Conservation (phyloP, 495 filamentous ascomycete genomes). For the Xanthoparmelia taractica region DNA sequence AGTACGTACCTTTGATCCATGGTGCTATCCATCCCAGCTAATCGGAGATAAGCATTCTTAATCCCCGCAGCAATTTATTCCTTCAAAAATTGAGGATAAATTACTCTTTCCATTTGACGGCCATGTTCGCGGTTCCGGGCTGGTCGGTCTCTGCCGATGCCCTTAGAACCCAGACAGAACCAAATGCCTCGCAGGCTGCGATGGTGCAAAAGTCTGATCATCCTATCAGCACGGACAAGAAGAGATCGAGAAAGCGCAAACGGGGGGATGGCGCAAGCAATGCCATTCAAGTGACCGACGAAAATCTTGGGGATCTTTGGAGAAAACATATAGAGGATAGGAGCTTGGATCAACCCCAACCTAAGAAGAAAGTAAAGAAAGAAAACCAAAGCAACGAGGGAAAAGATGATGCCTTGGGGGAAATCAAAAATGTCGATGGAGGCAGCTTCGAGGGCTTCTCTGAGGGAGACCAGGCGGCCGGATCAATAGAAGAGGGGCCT, state of each 20-base stretch:
- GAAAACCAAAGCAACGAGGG: conserved; percentile 18
- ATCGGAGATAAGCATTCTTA: not conserved
- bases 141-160: conserved; percentile 68
- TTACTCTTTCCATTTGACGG: not conserved
- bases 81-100: not conserved
- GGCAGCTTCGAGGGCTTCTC: conserved; percentile 7
- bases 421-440: not conserved
- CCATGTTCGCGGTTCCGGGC: conserved; percentile 90
- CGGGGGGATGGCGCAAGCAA: conserved; percentile 38
- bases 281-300: conserved; percentile 50
- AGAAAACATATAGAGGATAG: conserved; percentile 64
- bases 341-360: conserved; percentile 27
- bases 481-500: conserved; percentile 14
- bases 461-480: not conserved
- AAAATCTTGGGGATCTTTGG: conserved; percentile 70
- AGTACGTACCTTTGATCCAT: not conserved
- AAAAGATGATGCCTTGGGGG: not conserved
- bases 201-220: conserved; percentile 26
- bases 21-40: not conserved
- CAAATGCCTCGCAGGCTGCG: conserved; percentile 22
- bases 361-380: conserved; percentile 40
- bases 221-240: conserved; percentile 27
- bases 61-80: not conserved
- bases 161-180: conserved; percentile 60
- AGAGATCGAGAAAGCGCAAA: conserved; percentile 47